Percentiles rank a stretch among this genome's conserved stretches.
Evolutionary conservation across 2,329 filamentous ascomycete species (phyloP).

Genomic region (Pleurostoma richardsiae): DNA sequence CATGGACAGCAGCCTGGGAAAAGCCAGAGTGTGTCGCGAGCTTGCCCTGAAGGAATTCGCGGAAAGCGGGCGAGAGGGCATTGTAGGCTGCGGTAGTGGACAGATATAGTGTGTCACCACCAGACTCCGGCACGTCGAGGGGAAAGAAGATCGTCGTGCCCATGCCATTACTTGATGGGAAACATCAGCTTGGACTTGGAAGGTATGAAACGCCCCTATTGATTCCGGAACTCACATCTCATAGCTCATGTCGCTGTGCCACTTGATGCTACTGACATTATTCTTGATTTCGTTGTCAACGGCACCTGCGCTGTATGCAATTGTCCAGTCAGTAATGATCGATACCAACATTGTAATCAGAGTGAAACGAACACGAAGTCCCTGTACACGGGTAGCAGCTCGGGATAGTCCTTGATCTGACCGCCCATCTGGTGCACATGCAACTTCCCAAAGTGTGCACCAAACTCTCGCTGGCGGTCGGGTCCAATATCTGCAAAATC

Average conservation of each 20-base stretch:
- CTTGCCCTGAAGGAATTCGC: slow-evolving; percentile 11
- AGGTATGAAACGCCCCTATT: not conserved
- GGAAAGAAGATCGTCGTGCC: slow-evolving; percentile 16
- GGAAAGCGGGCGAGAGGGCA: slow-evolving; percentile 11
- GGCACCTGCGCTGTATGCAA: slow-evolving; percentile 18
- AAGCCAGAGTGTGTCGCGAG: slow-evolving; percentile 14
- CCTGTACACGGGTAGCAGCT: slow-evolving; percentile 32
- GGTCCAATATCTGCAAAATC: slow-evolving; percentile 26
- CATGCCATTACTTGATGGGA: slow-evolving; percentile 7
- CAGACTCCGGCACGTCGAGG: slow-evolving; percentile 12
- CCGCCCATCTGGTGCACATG: slow-evolving; percentile 39
- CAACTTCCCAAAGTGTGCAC: slow-evolving; percentile 36
- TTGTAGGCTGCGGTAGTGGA: slow-evolving; percentile 13
- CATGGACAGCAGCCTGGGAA: slow-evolving; percentile 29
- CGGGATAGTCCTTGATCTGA: slow-evolving; percentile 33
- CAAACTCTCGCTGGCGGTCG: slow-evolving; percentile 31
- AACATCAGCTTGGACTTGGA: not conserved
- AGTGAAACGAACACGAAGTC: slow-evolving; percentile 33
- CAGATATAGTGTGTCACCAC: slow-evolving; percentile 13
- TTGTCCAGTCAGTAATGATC: too few relatives aligned
- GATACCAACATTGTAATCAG: not conserved
- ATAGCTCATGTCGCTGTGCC: slow-evolving; percentile 18
- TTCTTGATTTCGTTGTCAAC: slow-evolving; percentile 17
- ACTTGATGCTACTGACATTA: slow-evolving; percentile 17
- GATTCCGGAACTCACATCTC: slow-evolving; percentile 6